Percentiles rank a stretch among this genome's conserved stretches.
These are phyloP conservation scores for Eimeria praecox DNA, from an alignment of 169 alveolate species.

Conservation along the genomic window DNA sequence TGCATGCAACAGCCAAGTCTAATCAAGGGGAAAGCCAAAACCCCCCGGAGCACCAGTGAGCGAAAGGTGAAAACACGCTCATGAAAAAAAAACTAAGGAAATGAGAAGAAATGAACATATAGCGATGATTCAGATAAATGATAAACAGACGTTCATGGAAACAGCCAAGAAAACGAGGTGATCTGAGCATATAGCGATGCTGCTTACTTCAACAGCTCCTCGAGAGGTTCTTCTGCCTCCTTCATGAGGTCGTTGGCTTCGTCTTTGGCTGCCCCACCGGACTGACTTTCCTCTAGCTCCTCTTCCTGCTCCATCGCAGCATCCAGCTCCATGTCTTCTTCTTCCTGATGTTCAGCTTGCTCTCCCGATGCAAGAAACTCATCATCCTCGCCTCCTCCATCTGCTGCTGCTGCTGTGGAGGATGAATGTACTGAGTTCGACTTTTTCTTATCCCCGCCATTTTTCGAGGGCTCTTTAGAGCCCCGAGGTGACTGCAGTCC, in stretches of 20 bases:
- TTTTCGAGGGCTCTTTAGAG: conserved; percentile 10
- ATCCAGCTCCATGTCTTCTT: conserved; percentile 60
- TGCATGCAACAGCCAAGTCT: too few relatives aligned
- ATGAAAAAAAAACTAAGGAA: not conserved
- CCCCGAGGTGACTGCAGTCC: conserved; percentile 30
- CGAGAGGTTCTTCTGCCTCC: conserved; percentile 67
- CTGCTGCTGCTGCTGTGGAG: conserved; percentile 26
- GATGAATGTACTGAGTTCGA: not conserved
- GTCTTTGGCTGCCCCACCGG: not conserved
- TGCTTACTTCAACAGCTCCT: conserved; percentile 21
- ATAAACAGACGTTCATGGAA: too few relatives aligned
- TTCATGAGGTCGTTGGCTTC: conserved; percentile 42
- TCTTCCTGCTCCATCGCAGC: conserved; percentile 42
- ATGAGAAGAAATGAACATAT: not conserved
- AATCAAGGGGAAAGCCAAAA: too few relatives aligned
- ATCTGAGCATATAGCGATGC: too few relatives aligned
- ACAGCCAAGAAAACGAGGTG: too few relatives aligned
- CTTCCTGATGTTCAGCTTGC: conserved; percentile 29
- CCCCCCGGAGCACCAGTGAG: too few relatives aligned
- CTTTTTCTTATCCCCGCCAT: not conserved
- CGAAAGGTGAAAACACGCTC: too few relatives aligned
- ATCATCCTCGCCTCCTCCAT: conserved; percentile 64
- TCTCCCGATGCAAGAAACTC: not conserved
- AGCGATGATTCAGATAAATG: not conserved
- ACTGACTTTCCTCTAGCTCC: not conserved